Evolutionary conservation across 805 yeast genomes (phyloP), one percentile per base, ranked within the genome.

Genomic region (Kazachstania martiniae): DNA sequence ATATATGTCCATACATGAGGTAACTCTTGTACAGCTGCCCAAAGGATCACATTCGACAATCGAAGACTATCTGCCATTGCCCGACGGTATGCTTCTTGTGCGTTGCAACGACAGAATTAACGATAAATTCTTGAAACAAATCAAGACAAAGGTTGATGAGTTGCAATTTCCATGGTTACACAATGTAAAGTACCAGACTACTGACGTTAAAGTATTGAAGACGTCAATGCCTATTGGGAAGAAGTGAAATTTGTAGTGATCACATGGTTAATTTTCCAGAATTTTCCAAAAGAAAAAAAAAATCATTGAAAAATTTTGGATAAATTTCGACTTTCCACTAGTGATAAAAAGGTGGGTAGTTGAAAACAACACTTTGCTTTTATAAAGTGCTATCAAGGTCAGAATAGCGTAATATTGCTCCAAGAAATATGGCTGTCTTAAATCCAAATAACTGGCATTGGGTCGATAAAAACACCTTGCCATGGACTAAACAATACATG

Each of bases 381-480:
- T n/a, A n/a, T n/a, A n/a, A n/a, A n/a, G n/a, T n/a, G n/a, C n/a
- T n/a, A n/a, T n/a, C n/a, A n/a, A n/a, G n/a, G n/a, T n/a, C n/a
- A n/a, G n/a, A n/a, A n/a, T n/a, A n/a, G n/a, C 22, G 22, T 10
- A 19, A 10, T 8, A 19, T 19, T 8, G 22, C 22, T 8, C 8
- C n/a, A 16, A 18, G 10, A 27, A 32, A 8, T 1, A 75, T 74
- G 82, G 81, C 72, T 33, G 82, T 76, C 24, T 72, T 73, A 48
- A 76, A 76, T 62, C 82, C 82, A 22, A 75, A 75, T 56, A 75
- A 75, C 67, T 75, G 83, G 83, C 83, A 75, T 60, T 75, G 83
- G 83, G 76, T 75, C 17, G 78, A 75, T 45, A 74, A 69, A 45
- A 74, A 75, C 59, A 74, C 80, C 38, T 62, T 75, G 29, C 72